A percentile compares a stretch with the other conserved stretches of the same genome.
Evolutionary conservation across 169 alveolate genomes (phyloP).

Genomic region (Amoebophrya sp.): DNA sequence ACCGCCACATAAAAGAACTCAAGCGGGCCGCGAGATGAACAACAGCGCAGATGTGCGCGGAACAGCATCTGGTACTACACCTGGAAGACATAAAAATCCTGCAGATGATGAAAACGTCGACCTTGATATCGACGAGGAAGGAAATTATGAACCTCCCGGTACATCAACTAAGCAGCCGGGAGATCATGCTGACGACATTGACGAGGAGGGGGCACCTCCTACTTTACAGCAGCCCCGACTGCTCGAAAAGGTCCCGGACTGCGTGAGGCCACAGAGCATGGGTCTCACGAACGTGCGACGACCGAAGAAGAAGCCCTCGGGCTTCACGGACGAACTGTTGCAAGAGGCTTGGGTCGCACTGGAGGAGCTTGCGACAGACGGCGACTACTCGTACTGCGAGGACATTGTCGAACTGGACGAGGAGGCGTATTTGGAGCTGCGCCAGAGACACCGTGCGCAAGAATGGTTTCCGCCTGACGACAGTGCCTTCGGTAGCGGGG

Average conservation of each 20-base stretch:
- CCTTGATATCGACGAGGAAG: too few relatives aligned
- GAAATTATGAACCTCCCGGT: too few relatives aligned
- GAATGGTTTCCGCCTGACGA: background rate
- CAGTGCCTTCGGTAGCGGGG: background rate
- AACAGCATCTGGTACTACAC: too few relatives aligned
- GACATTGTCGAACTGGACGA: background rate
- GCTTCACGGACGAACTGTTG: background rate
- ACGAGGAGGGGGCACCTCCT: background rate
- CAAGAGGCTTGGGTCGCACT: constrained; percentile 6
- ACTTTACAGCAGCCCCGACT: background rate
- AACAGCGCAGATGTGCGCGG: too few relatives aligned
- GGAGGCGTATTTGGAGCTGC: background rate
- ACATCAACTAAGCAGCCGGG: too few relatives aligned
- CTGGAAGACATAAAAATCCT: too few relatives aligned
- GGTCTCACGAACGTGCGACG: background rate
- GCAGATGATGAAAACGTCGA: too few relatives aligned
- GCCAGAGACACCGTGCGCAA: background rate
- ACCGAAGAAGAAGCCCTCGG: background rate
- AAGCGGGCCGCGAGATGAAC: too few relatives aligned
- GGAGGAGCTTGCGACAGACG: background rate
- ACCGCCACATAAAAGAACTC: too few relatives aligned
- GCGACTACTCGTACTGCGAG: background rate
- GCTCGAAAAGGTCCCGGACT: background rate
- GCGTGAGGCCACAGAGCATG: background rate
- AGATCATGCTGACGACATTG: too few relatives aligned